Conservation (phyloP, 352 stramenopile species). For the Phytophthora pinifolia region DNA sequence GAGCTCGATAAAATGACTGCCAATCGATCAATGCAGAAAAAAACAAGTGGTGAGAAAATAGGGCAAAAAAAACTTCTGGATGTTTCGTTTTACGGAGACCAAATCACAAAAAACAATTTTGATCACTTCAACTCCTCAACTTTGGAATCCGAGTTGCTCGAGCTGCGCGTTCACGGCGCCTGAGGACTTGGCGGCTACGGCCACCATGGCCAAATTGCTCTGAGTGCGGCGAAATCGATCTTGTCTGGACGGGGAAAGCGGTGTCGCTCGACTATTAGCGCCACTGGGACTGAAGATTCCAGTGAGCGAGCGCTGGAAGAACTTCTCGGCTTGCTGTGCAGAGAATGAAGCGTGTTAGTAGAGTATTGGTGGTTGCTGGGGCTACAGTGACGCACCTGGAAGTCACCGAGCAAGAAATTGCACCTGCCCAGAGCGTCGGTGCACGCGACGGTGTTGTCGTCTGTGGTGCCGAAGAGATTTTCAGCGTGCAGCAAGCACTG, state of each 20-base stretch:
- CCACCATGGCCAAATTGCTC: conserved; percentile 65
- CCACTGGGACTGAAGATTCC: conserved; percentile 8
- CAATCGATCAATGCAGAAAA: conserved; percentile 11
- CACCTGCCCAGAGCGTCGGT: conserved; percentile 54
- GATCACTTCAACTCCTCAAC: conserved; percentile 3
- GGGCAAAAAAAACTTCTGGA: too few species aligned
- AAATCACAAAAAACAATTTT: not conserved
- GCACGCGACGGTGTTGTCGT: conserved; percentile 32
- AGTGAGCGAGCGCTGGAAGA: conserved; percentile 43
- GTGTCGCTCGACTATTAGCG: not conserved
- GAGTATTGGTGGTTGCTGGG: too few species aligned
- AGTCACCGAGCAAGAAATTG: conserved; percentile 53
- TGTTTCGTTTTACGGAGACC: too few species aligned
- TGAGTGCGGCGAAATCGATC: conserved; percentile 39
- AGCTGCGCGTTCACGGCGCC: conserved; percentile 21
- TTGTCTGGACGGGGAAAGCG: conserved; percentile 8
- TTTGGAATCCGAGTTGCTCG: conserved; percentile 12
- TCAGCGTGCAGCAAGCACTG: conserved; percentile 35
- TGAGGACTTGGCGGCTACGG: conserved; percentile 41
- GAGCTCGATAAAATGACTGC: conserved; percentile 9
- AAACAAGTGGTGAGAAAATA: too few species aligned
- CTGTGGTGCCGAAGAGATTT: conserved; percentile 23
- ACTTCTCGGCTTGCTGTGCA: conserved; percentile 39
- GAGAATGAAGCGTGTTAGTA: not conserved
- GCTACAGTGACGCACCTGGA: conserved; percentile 33